phyloP scores from a whole-genome alignment of 1,284 basidiomycete genomes.

The Vanrija pseudolonga region DNA sequence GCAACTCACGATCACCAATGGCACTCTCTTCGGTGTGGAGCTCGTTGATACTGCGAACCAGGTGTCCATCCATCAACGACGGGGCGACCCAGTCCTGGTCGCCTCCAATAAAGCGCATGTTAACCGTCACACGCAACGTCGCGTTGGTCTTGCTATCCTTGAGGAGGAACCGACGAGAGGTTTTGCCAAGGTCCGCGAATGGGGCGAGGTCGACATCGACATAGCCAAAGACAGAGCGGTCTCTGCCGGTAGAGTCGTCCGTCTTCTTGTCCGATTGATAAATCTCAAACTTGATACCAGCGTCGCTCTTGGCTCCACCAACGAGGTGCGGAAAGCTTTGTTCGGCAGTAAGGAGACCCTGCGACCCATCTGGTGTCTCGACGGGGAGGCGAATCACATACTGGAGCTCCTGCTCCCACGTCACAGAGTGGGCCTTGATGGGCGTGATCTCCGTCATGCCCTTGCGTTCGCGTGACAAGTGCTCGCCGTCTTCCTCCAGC shows the following conservation, averaged over 20 bases:
- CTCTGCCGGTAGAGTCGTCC: slow-evolving; percentile 5
- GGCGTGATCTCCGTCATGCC: slow-evolving; percentile 31
- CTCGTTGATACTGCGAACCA: slow-evolving; percentile 30
- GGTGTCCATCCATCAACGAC: slow-evolving; percentile 39
- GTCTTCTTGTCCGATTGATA: slow-evolving; percentile 3
- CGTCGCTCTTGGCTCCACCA: slow-evolving; percentile 36
- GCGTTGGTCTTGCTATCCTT: slow-evolving; percentile 46
- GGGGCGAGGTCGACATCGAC: slow-evolving; percentile 49
- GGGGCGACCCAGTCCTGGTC: slow-evolving; percentile 40
- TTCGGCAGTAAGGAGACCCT: not conserved
- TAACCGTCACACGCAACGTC: slow-evolving; percentile 45
- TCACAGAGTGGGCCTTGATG: slow-evolving; percentile 32
- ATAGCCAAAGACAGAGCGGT: slow-evolving; percentile 30
- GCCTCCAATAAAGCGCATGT: slow-evolving; percentile 41
- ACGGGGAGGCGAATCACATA: slow-evolving; percentile 35
- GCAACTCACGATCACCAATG: slow-evolving; percentile 24
- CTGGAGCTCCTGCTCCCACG: slow-evolving; percentile 42
- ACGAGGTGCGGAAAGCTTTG: slow-evolving; percentile 30
- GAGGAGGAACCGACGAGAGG: slow-evolving; percentile 43
- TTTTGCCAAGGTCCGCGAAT: slow-evolving; percentile 42
- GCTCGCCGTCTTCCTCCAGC: not conserved
- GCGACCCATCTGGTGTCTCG: not conserved
- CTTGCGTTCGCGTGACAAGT: slow-evolving; percentile 17
- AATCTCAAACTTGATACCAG: slow-evolving; percentile 35
- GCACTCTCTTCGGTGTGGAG: slow-evolving; percentile 21